phyloP scores from a whole-genome alignment of 2,329 filamentous ascomycete species.

The Aschersonia sp. region DNA sequence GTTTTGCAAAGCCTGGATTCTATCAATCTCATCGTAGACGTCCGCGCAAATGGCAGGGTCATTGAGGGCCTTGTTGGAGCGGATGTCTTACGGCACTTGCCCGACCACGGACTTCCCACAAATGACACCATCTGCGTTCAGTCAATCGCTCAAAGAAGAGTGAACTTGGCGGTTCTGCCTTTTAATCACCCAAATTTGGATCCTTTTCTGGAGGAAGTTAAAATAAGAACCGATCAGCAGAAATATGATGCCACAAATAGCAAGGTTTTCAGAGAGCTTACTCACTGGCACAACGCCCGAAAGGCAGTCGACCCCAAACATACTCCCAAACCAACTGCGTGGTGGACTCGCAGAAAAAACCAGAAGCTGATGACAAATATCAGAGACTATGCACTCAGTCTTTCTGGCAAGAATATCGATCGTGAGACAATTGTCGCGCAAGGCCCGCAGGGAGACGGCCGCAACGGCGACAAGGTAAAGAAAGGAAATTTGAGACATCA shows the following conservation, averaged over 20 bases:
- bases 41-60: neutral
- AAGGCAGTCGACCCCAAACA: constrained; percentile 28
- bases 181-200: neutral
- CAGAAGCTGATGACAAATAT: constrained; percentile 50
- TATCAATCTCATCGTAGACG: neutral
- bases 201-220: neutral
- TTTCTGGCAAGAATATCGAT: constrained; percentile 47
- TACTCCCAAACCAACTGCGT: constrained; percentile 6
- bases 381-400: constrained; percentile 51
- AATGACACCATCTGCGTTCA: neutral
- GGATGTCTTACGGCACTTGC: constrained; percentile 13
- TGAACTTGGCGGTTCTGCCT: neutral
- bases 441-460: neutral
- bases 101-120: neutral
- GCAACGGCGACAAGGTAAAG: neutral
- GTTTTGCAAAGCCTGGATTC: neutral
- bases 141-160: neutral
- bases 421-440: constrained; percentile 45
- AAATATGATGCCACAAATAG: neutral
- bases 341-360: constrained; percentile 10
- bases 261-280: constrained; percentile 29
- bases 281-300: constrained; percentile 50
- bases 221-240: neutral
- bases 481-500: neutral
- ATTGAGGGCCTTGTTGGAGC: constrained; percentile 25